Evolutionary conservation across 2,329 filamentous ascomycete species (phyloP), one percentile per base, ranked within the genome.

Genomic region (Neurospora sp.): DNA sequence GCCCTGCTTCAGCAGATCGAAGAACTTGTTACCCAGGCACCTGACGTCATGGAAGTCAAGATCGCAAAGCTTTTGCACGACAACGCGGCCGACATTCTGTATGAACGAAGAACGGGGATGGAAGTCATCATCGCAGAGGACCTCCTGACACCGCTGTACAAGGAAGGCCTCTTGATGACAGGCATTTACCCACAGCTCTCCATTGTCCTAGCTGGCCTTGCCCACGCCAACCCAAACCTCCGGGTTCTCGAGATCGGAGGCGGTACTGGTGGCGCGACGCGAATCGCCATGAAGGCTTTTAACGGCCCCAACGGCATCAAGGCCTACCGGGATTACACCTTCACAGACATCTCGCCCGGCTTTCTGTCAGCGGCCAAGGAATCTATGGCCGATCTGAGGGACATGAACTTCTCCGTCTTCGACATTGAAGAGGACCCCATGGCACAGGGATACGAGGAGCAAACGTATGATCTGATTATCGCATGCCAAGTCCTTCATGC

Each of bases 331-430:
- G 39, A 39, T 33, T 69, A 69, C 68, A 67, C 65, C 39, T 78
- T 77, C 76, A 78, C 77, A 68, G 70, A 74, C 43, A 73, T 77
- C 10, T 73, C 75, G 28, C 37, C 75, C 15, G 76, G 73, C 19
- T 65, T 68, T 41, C 17, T 71, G n/a, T 70, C 71, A n/a, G 69
- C 68, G 6, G 72, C 71, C 19, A 68, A 68, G 19, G 68, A 70
- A 40, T 17, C 70, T 17, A 39, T 73, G 33, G 46, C 68, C 11
- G 70, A 70, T 19, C 73, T 68, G 43, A 68, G 71, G 36, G 73
- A 73, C 66, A 71, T 73, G 57, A 75, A 73, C 43, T 72, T 73
- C 46, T 37, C 70, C 19, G 71, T 72, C 69, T 52, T 74, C 10
- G 69, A 70, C 66, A 70, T 70, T 28, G 69, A 67, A 52, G n/a